These are phyloP conservation scores for Lachancea dasiensis DNA, from an alignment of 805 yeast genomes.

Conservation along the genomic window DNA sequence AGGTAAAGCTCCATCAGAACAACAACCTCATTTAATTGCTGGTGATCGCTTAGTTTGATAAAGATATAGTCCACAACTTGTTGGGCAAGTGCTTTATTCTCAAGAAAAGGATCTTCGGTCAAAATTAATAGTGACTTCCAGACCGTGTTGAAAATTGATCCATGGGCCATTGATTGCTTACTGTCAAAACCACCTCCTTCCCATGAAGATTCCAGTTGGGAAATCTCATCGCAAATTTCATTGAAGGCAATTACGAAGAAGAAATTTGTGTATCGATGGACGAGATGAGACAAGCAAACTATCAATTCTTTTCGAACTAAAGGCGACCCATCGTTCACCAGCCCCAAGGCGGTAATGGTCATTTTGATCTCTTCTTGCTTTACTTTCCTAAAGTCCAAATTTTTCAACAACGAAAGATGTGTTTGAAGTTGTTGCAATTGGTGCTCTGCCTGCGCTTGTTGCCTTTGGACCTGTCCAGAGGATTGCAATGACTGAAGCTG, in stretches of 20 bases:
- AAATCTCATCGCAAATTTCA: slow-evolving; percentile 74
- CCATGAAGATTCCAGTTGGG: slow-evolving; percentile 42
- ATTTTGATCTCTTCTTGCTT: slow-evolving; percentile 64
- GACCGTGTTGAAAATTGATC: slow-evolving; percentile 75
- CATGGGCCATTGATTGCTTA: slow-evolving; percentile 68
- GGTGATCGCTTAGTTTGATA: slow-evolving; percentile 43
- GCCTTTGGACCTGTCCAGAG: slow-evolving; percentile 22
- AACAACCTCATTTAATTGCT: slow-evolving; percentile 60
- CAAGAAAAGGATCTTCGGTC: slow-evolving; percentile 83
- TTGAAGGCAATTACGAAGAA: slow-evolving; percentile 84
- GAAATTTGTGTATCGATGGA: slow-evolving; percentile 60
- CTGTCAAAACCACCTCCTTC: slow-evolving; percentile 37
- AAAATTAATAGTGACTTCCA: slow-evolving; percentile 82
- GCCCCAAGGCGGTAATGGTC: slow-evolving; percentile 58
- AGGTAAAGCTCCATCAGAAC: slow-evolving; percentile 59
- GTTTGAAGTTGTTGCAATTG: slow-evolving; percentile 28
- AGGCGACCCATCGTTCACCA: slow-evolving; percentile 84
- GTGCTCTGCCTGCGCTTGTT: slow-evolving; percentile 29
- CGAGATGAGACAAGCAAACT: slow-evolving; percentile 68
- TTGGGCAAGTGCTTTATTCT: slow-evolving; percentile 67
- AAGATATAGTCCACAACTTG: slow-evolving; percentile 69
- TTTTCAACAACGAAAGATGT: slow-evolving; percentile 26
- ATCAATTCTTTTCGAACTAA: slow-evolving; percentile 82
- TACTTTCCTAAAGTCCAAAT: slow-evolving; percentile 38
- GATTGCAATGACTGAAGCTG: slow-evolving; percentile 28